These are phyloP conservation scores for Cercospora sp. DNA, from an alignment of 2,329 filamentous ascomycete genomes.

Conservation along the genomic window DNA sequence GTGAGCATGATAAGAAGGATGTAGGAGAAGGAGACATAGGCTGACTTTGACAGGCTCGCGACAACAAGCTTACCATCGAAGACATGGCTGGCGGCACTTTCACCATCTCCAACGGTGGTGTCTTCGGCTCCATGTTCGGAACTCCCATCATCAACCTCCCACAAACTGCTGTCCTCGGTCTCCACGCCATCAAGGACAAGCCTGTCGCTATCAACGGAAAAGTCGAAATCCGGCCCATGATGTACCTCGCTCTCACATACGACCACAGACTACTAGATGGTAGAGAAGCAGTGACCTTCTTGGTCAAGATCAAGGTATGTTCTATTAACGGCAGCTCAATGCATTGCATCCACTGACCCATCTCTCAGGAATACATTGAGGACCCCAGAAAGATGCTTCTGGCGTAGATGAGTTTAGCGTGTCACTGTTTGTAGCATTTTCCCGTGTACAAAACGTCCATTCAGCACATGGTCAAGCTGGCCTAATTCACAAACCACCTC, in stretches of 20 bases:
- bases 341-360: neutral
- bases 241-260: constrained; percentile 97
- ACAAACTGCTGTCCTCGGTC: constrained; percentile 84
- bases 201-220: constrained; percentile 89
- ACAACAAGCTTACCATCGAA: constrained; percentile 96
- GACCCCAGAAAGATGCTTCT: constrained; percentile 91
- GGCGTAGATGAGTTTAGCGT: constrained; percentile 15
- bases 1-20: constrained; percentile 48
- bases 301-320: constrained; percentile 83
- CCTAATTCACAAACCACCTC: neutral
- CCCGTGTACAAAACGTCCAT: constrained; percentile 20
- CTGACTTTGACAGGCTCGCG: constrained; percentile 66
- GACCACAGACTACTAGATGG: constrained; percentile 95
- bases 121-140: constrained; percentile 95
- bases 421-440: constrained; percentile 15
- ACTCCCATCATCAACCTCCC: constrained; percentile 98
- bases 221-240: constrained; percentile 95
- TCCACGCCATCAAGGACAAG: constrained; percentile 95
- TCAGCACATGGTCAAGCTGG: constrained; percentile 1
- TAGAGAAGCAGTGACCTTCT: constrained; percentile 91
- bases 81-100: constrained; percentile 99
- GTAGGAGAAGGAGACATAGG: neutral
- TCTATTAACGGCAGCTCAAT: neutral
- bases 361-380: constrained; percentile 72
- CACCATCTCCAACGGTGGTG: constrained; percentile 94